Base-by-base conservation (phyloP, 306 rosid species). In the Rosa persica region DNA sequence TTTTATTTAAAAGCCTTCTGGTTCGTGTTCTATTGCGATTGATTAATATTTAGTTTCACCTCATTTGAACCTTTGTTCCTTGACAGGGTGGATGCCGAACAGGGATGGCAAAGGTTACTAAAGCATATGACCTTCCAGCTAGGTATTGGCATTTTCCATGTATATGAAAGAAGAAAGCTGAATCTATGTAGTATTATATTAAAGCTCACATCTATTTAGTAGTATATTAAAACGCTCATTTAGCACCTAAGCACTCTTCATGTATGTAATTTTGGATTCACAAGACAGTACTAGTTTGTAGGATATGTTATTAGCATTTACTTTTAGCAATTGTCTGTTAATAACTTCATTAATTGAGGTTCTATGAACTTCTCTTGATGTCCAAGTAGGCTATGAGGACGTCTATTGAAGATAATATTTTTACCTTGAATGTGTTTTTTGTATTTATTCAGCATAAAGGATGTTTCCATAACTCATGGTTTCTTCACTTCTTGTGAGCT, bases 61-160 rank as follows among this genome's bases (percentile, higher is more conserved):
- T 81, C 72, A 82, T 74, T 72, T 64, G 64, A 40, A 77, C 76
- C 83, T 86, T 79, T 82, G 38, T 55, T 47, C 87, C 58, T 80
- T 81, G 86, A 60, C 76, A 96, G 99, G 99, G 98, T 83, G 99
- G 98, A 72, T 96, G 99, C 79, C 92, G 99, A 75, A 96, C 98
- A 47, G 99, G 99, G 84, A 91, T 96, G 99, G 98, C 99, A 74
- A 96, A 91, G 90, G 90, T 83, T 85, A 90, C 99, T 78, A 87
- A 75, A 82, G 99, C 94, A 8, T 96, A 91, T 58, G 94, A 96
- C 80, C 99, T 96, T 87, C 97, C 98, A 78, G 97, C 98, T 69
- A 96, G 99, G 99, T 75, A 54, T 75, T 42, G 19, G 20, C 60
- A 75, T 42, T 73, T 65, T 60, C 34, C 67, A 42, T 75, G 12